Evolutionary conservation across 768 basidiomycete genomes (phyloP).

Genomic region (Suillus fuscotomentosus): DNA sequence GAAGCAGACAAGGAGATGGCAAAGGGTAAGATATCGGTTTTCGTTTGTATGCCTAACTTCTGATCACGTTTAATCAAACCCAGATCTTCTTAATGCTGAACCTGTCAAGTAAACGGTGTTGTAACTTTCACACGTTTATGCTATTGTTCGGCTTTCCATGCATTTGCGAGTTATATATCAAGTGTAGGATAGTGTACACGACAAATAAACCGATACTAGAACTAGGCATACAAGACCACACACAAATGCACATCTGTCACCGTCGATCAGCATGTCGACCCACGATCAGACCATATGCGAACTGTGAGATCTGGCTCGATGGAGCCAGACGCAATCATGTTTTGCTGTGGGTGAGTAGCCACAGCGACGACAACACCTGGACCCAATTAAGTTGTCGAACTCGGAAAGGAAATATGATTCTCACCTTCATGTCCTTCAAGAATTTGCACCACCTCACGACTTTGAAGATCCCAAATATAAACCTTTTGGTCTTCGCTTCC

Average conservation of each 20-base stretch:
- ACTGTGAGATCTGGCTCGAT: constrained; percentile 83
- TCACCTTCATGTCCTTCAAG: constrained; percentile 73
- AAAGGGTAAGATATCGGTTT: constrained; percentile 49
- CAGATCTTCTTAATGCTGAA: constrained; percentile 61
- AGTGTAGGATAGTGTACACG: constrained; percentile 9
- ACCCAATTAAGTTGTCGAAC: background rate
- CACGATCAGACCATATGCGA: constrained; percentile 75
- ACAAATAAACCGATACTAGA: constrained; percentile 9
- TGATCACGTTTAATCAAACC: background rate
- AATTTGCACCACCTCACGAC: constrained; percentile 78
- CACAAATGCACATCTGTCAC: background rate
- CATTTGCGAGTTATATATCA: constrained; percentile 2
- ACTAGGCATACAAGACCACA: constrained; percentile 1
- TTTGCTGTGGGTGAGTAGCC: constrained; percentile 74
- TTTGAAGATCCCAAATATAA: constrained; percentile 90
- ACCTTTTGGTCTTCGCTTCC: constrained; percentile 91
- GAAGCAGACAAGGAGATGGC: constrained; percentile 78
- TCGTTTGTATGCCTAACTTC: background rate
- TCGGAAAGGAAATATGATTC: constrained; percentile 11
- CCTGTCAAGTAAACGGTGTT: constrained; percentile 45
- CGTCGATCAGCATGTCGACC: constrained; percentile 12
- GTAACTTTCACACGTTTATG: background rate
- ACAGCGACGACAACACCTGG: constrained; percentile 12
- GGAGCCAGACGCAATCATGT: constrained; percentile 86
- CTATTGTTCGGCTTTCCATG: constrained; percentile 12